A percentile compares a stretch with the other conserved stretches of the same genome.
Conservation (phyloP, 495 filamentous ascomycete species). For the Achaetomiella virescens region DNA sequence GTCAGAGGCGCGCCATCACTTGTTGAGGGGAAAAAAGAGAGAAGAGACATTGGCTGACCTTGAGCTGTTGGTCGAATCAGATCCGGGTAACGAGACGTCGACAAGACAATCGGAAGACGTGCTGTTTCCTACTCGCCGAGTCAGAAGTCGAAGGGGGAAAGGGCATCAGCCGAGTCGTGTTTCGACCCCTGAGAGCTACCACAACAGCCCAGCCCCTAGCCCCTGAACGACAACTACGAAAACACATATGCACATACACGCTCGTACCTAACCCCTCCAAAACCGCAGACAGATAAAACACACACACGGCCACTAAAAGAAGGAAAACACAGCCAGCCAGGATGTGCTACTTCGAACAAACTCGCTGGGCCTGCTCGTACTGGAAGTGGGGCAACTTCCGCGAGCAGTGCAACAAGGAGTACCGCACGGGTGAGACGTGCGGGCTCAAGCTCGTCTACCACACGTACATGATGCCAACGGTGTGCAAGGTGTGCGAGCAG, state of each 20-base stretch:
- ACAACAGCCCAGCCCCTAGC: too few relatives aligned
- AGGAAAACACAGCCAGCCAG: conserved; percentile 12
- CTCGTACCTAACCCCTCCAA: background rate
- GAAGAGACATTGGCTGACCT: background rate
- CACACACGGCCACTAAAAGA: background rate
- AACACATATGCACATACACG: background rate
- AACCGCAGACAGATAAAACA: background rate
- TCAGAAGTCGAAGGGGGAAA: background rate
- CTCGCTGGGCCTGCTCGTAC: conserved; percentile 67
- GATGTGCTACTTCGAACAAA: conserved; percentile 64
- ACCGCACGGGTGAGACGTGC: conserved; percentile 96
- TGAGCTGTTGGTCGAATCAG: background rate
- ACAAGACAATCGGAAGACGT: background rate
- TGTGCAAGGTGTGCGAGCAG: conserved; percentile 85
- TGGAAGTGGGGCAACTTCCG: conserved; percentile 96
- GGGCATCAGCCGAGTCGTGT: background rate
- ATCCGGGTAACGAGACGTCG: background rate
- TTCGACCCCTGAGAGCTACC: background rate
- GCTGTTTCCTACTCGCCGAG: background rate
- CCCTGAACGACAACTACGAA: too few relatives aligned
- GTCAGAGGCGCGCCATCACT: too few relatives aligned
- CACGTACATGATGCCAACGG: conserved; percentile 51
- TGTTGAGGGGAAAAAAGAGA: background rate
- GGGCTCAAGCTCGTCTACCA: conserved; percentile 86
- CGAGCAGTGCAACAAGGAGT: conserved; percentile 91